Conservation (phyloP, 1,284 basidiomycete species). For the Ustilago bromivora region DNA sequence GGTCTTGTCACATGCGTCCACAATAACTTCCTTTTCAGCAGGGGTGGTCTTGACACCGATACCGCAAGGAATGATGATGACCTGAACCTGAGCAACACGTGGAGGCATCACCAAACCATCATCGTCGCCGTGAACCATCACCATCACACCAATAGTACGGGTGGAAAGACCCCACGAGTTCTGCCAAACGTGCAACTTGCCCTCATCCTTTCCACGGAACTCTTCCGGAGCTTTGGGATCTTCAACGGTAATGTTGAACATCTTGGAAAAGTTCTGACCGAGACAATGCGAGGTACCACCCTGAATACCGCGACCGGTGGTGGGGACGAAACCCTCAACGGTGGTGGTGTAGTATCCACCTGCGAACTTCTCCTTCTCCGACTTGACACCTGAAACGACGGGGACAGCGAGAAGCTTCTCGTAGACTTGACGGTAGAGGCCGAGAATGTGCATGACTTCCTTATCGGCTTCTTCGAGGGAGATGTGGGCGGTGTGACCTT, state of each 20-base stretch:
- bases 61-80: conserved; percentile 91
- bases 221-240: conserved; percentile 73
- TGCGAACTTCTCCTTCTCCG: conserved; percentile 99
- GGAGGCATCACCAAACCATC: conserved; percentile 96
- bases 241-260: conserved; percentile 98
- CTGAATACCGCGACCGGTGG: conserved; percentile 96
- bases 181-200: conserved; percentile 90
- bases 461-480: conserved; percentile 88
- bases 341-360: conserved; percentile 98
- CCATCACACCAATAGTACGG: conserved; percentile 97
- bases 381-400: conserved; percentile 95
- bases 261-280: conserved; percentile 97
- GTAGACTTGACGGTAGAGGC: conserved; percentile 95
- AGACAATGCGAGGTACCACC: conserved; percentile 97
- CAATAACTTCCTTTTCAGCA: conserved; percentile 78
- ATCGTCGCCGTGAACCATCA: conserved; percentile 99
- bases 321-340: conserved; percentile 96
- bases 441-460: conserved; percentile 93
- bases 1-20: conserved; percentile 77
- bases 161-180: conserved; percentile 99
- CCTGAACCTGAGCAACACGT: conserved; percentile 91
- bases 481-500: conserved; percentile 95
- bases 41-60: conserved; percentile 74
- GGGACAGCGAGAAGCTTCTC: conserved; percentile 97
- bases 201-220: conserved; percentile 63